Percentiles rank a stretch among this genome's conserved stretches.
Evolutionary conservation across 208 protist genomes (phyloP).

Genomic region (Trypanosoma rangeli): DNA sequence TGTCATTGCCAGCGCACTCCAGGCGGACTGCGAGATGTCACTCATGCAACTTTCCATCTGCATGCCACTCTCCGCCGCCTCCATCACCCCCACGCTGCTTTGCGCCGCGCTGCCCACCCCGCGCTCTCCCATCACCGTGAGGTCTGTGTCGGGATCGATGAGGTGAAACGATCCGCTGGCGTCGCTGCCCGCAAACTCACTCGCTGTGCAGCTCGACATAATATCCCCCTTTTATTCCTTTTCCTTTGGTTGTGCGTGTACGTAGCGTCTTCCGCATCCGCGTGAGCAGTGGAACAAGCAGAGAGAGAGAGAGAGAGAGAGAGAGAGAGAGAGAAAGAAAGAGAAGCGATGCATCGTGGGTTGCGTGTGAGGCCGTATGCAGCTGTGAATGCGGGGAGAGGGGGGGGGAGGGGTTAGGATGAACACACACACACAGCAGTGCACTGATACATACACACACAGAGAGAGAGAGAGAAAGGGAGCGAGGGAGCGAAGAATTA

Average conservation of each 20-base stretch:
- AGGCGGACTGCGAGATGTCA: neutral
- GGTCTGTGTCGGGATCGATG: conserved; percentile 11
- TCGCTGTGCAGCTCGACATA: neutral
- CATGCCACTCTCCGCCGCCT: neutral
- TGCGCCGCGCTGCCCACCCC: neutral
- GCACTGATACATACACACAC: too few species aligned
- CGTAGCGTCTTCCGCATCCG: too few species aligned
- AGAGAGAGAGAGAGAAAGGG: conserved; percentile 1
- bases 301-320: too few species aligned
- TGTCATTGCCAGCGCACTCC: neutral
- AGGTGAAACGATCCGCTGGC: neutral
- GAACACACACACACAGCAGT: too few species aligned
- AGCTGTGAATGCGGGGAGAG: too few species aligned
- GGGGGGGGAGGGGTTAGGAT: too few species aligned
- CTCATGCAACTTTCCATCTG: neutral
- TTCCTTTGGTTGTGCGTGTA: too few species aligned
- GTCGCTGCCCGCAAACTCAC: neutral
- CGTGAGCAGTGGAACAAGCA: too few species aligned
- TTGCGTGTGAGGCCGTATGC: too few species aligned
- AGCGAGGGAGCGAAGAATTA: neutral
- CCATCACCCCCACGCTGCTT: too few species aligned
- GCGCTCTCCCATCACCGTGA: neutral
- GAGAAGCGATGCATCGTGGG: too few species aligned
- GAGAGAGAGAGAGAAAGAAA: too few species aligned
- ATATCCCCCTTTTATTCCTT: neutral